These are phyloP conservation scores for Mycosarcoma maydis DNA, from an alignment of 1,284 basidiomycete genomes.

Conservation along the genomic window DNA sequence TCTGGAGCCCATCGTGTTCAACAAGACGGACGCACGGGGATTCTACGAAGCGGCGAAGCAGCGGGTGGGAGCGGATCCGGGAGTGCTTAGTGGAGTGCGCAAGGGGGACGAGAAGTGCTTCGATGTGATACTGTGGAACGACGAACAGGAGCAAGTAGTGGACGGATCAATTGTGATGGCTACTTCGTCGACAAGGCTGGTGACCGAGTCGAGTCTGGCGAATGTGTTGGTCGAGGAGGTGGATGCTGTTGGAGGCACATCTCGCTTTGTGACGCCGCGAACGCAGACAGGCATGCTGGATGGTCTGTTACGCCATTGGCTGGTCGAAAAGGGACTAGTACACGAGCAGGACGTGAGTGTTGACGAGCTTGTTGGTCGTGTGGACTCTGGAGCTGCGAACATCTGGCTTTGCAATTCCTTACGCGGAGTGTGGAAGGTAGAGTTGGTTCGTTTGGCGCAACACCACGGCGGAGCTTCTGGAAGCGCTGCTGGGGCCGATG, in stretches of 20 bases:
- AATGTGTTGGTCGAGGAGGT: constrained; percentile 37
- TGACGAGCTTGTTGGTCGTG: constrained; percentile 14
- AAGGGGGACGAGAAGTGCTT: constrained; percentile 36
- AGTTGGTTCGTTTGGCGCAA: constrained; percentile 15
- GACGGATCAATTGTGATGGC: constrained; percentile 1
- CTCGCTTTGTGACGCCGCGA: constrained; percentile 37
- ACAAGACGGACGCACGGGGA: constrained; percentile 48
- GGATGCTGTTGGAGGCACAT: constrained; percentile 2
- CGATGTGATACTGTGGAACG: constrained; percentile 48
- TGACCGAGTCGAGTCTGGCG: constrained; percentile 46
- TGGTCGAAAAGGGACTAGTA: constrained; percentile 32
- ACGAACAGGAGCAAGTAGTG: constrained; percentile 21
- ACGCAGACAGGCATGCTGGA: constrained; percentile 39
- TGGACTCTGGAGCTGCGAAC: constrained; percentile 12
- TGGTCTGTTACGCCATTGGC: constrained; percentile 36
- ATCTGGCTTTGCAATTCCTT: constrained; percentile 50
- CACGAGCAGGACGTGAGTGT: constrained; percentile 25
- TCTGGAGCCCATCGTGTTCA: constrained; percentile 47
- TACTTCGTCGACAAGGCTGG: constrained; percentile 6
- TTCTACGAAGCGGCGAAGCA: constrained; percentile 48
- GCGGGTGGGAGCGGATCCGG: constrained; percentile 28
- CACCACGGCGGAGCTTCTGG: not conserved
- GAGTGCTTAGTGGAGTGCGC: constrained; percentile 38
- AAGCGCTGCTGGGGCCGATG: not conserved
- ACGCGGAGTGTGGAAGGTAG: constrained; percentile 36